Evolutionary conservation across 116 monocot species (phyloP).

Genomic region (Phalaenopsis hybrid): DNA sequence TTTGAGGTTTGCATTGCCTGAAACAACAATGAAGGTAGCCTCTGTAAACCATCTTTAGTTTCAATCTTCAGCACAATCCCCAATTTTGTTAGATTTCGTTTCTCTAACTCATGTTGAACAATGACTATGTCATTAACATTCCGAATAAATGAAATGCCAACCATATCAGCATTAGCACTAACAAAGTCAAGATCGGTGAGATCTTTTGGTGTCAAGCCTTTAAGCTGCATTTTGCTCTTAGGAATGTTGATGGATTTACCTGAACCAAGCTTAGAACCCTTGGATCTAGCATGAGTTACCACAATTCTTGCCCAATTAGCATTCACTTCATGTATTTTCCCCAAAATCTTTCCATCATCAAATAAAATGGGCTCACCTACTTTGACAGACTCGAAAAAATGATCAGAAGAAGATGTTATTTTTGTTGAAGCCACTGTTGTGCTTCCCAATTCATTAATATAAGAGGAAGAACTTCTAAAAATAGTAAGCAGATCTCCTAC

Average conservation of each 20-base stretch:
- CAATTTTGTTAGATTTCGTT: conserved; percentile 15
- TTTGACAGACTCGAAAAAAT: conserved; percentile 35
- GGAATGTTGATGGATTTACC: conserved; percentile 52
- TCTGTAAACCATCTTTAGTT: conserved; percentile 31
- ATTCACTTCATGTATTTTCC: conserved; percentile 16
- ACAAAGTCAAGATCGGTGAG: conserved; percentile 42
- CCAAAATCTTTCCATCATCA: conserved; percentile 48
- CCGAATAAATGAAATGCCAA: conserved; percentile 39
- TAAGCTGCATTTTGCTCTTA: conserved; percentile 28
- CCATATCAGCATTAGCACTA: conserved; percentile 38
- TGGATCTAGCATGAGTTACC: conserved; percentile 35
- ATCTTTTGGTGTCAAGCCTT: conserved; percentile 43
- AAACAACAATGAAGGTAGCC: conserved; percentile 32
- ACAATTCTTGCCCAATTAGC: conserved; percentile 17
- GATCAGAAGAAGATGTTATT: conserved; percentile 30
- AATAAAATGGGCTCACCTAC: conserved; percentile 43
- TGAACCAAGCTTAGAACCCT: conserved; percentile 37
- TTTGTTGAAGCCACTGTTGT: neutral
- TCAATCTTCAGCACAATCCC: conserved; percentile 47
- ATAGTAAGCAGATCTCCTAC: conserved; percentile 40
- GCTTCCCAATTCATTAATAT: neutral
- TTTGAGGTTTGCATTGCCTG: conserved; percentile 35
- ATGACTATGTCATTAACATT: conserved; percentile 20
- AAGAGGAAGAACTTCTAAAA: conserved; percentile 3
- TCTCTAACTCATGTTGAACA: conserved; percentile 30